Evolutionary conservation across 768 basidiomycete species (phyloP).

Genomic region (Trametes cingulata): DNA sequence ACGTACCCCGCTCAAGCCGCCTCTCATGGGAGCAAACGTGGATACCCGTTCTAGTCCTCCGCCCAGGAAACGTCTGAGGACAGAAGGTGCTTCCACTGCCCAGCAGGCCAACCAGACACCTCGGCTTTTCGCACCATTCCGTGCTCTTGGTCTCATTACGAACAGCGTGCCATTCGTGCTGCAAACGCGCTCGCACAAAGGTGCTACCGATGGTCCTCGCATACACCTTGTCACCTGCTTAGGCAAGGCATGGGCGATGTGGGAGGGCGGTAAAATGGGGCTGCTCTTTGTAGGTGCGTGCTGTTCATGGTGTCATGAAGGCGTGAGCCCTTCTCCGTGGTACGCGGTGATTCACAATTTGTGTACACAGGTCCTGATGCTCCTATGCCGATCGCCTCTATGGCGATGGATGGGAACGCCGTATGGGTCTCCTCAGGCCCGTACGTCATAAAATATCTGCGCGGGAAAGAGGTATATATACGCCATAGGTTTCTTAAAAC

Average conservation of each 20-base stretch:
- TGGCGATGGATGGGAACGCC: conserved; percentile 83
- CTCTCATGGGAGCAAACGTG: conserved; percentile 5
- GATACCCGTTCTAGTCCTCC: conserved; percentile 34
- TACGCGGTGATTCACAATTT: neutral
- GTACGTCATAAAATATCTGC: conserved; percentile 71
- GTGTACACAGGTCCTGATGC: conserved; percentile 73
- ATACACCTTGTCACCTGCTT: conserved; percentile 86
- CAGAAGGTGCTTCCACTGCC: conserved; percentile 26
- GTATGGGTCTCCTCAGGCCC: conserved; percentile 80
- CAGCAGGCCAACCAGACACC: conserved; percentile 20
- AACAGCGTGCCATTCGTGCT: conserved; percentile 88
- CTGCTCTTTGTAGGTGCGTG: conserved; percentile 90
- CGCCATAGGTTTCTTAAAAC: neutral
- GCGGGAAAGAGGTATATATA: conserved; percentile 79
- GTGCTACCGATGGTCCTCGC: conserved; percentile 79
- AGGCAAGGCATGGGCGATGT: conserved; percentile 89
- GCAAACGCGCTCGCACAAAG: conserved; percentile 83
- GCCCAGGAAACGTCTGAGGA: conserved; percentile 54
- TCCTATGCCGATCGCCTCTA: conserved; percentile 65
- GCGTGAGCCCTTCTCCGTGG: no score
- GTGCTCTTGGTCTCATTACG: conserved; percentile 92
- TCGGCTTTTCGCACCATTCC: conserved; percentile 85
- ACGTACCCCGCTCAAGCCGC: no score
- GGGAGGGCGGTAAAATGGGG: conserved; percentile 94
- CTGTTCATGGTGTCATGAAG: no score